Conservation (phyloP, 2,329 filamentous ascomycete species). For the Talaromyces marneffei region DNA sequence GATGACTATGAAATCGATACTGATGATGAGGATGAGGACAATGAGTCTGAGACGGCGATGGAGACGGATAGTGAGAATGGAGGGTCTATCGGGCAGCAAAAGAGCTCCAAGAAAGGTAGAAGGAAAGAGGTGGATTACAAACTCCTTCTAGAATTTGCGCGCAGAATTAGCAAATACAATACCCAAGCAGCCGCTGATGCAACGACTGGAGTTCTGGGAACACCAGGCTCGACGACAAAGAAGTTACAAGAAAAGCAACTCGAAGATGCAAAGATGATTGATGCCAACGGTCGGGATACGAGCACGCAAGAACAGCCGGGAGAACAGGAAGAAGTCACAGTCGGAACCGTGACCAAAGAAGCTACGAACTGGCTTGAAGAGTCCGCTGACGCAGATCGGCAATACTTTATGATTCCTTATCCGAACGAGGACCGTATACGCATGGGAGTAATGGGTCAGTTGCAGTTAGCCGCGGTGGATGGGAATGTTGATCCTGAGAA, state of each 20-base stretch:
- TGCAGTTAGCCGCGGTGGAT: constrained; percentile 41
- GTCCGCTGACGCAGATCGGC: constrained; percentile 35
- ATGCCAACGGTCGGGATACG: constrained; percentile 22
- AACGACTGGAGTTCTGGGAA: constrained; percentile 20
- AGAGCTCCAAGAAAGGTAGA: constrained; percentile 14
- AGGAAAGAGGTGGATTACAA: constrained; percentile 39
- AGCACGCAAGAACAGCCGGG: neutral
- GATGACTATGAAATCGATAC: constrained; percentile 31
- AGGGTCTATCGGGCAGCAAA: constrained; percentile 20
- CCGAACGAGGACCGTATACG: constrained; percentile 42
- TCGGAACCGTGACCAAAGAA: constrained; percentile 35
- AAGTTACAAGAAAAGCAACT: constrained; percentile 18
- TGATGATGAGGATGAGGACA: constrained; percentile 22
- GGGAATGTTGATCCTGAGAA: constrained; percentile 56
- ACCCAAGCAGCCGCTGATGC: constrained; percentile 41
- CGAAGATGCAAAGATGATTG: constrained; percentile 31
- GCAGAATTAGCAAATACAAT: constrained; percentile 45
- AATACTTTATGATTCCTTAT: constrained; percentile 40
- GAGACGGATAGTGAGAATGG: constrained; percentile 24
- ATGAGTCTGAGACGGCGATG: constrained; percentile 27
- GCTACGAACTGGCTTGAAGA: constrained; percentile 39
- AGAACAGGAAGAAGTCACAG: constrained; percentile 22
- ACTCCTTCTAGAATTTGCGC: constrained; percentile 40
- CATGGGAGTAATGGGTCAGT: constrained; percentile 41
- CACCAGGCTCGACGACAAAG: constrained; percentile 17